Percentiles rank a stretch among this genome's conserved stretches.
These are phyloP conservation scores for Rubia tinctorum DNA, from an alignment of 305 asterid species.

Conservation along the genomic window DNA sequence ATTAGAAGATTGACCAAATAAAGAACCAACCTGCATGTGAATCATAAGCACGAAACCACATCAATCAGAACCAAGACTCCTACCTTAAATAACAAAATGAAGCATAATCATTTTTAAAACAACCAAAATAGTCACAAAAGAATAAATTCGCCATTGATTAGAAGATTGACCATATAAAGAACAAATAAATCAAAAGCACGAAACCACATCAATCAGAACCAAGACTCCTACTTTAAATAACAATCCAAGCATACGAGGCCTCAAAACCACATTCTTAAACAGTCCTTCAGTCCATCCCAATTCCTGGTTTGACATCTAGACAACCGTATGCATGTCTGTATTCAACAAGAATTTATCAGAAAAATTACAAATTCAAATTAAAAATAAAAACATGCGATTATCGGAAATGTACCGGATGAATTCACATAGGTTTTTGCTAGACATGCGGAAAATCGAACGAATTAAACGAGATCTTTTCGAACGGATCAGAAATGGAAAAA, in stretches of 20 bases:
- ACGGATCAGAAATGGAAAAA: not conserved
- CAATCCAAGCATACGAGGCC: slow-evolving; percentile 7
- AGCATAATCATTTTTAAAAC: not conserved
- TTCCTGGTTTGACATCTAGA: slow-evolving; percentile 42
- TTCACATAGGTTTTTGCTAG: not conserved
- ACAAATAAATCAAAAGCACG: slow-evolving; percentile 25
- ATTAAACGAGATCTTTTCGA: not conserved
- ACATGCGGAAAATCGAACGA: not conserved
- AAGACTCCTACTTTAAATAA: slow-evolving; percentile 1
- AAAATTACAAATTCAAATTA: not conserved
- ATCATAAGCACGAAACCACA: slow-evolving; percentile 21
- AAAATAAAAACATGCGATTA: not conserved
- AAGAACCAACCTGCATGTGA: slow-evolving; percentile 40
- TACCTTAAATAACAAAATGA: not conserved
- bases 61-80: slow-evolving; percentile 13
- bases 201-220: slow-evolving; percentile 20
- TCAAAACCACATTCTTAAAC: slow-evolving; percentile 28
- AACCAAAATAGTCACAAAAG: not conserved
- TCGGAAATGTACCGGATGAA: slow-evolving; percentile 1
- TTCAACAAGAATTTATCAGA: not conserved
- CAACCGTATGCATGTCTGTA: slow-evolving; percentile 16
- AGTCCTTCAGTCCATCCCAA: slow-evolving; percentile 29
- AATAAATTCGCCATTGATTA: slow-evolving; percentile 9
- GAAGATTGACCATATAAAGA: slow-evolving; percentile 36
- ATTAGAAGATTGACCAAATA: slow-evolving; percentile 32